phyloP scores from a whole-genome alignment of 2,329 filamentous ascomycete genomes.

The Talaromyces piceae region DNA sequence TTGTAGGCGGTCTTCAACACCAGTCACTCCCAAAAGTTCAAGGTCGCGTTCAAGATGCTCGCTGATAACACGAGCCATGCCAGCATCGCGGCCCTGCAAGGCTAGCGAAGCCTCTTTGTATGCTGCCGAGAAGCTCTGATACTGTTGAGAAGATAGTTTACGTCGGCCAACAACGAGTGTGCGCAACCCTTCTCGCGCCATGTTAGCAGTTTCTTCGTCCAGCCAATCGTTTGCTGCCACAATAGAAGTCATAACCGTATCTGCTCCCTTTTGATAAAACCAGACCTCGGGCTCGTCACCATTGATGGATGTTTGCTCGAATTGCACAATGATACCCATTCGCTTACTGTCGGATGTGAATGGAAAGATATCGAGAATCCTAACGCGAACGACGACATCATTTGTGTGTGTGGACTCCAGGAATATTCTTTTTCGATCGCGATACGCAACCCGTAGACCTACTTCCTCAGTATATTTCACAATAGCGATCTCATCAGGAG shows the following conservation, averaged over 20 bases:
- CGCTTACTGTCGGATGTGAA: conserved; percentile 97
- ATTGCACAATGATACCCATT: conserved; percentile 95
- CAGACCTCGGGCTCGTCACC: conserved; percentile 70
- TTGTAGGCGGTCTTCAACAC: conserved; percentile 95
- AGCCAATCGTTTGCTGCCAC: conserved; percentile 97
- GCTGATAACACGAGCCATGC: conserved; percentile 72
- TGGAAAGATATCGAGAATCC: conserved; percentile 89
- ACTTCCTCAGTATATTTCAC: conserved; percentile 92
- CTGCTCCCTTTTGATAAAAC: conserved; percentile 98
- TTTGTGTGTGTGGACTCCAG: conserved; percentile 70
- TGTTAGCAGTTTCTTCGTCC: conserved; percentile 98
- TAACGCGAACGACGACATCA: conserved; percentile 69
- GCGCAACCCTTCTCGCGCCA: conserved; percentile 91
- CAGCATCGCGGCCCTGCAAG: conserved; percentile 69
- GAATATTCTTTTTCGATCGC: conserved; percentile 79
- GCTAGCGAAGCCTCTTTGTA: conserved; percentile 75
- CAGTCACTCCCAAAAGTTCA: conserved; percentile 92
- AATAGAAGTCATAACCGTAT: conserved; percentile 96
- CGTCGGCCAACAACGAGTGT: conserved; percentile 95
- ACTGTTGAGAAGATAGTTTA: conserved; percentile 68
- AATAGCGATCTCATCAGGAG: conserved; percentile 96
- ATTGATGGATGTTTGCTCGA: conserved; percentile 53
- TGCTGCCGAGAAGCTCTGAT: conserved; percentile 66
- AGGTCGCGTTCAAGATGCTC: conserved; percentile 79
- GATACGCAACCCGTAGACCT: conserved; percentile 72